phyloP scores from a whole-genome alignment of 1,139 yeast genomes.

The Candida sanyaensis region DNA sequence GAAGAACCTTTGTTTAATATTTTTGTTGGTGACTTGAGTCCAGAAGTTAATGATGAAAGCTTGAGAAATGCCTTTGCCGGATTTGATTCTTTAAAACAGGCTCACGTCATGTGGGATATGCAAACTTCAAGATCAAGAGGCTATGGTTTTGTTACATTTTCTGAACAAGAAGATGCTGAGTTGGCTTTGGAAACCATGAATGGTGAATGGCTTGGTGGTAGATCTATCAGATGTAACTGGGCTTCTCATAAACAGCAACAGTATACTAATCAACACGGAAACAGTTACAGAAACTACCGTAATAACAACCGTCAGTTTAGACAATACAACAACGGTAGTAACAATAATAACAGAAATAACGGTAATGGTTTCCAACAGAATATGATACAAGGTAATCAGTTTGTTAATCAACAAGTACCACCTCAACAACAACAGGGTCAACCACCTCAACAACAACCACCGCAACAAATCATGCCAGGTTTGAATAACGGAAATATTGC shows the following conservation, averaged over 20 bases:
- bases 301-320: conserved; percentile 15
- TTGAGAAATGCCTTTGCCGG: conserved; percentile 60
- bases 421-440: conserved; percentile 3
- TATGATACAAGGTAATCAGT: conserved; percentile 7
- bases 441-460: conserved; percentile 5
- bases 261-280: conserved; percentile 4
- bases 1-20: conserved; percentile 62
- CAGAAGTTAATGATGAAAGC: conserved; percentile 80
- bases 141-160: conserved; percentile 88
- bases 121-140: conserved; percentile 90
- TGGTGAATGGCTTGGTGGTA: conserved; percentile 70
- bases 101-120: conserved; percentile 98
- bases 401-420: not conserved
- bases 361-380: conserved; percentile 8
- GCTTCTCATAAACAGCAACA: conserved; percentile 67
- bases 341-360: conserved; percentile 3
- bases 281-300: conserved; percentile 14
- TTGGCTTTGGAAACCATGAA: conserved; percentile 73
- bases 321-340: conserved; percentile 8
- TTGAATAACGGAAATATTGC: conserved; percentile 3
- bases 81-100: conserved; percentile 69
- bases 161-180: conserved; percentile 68
- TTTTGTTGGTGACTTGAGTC: conserved; percentile 84
- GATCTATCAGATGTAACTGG: conserved; percentile 86
- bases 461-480: conserved; percentile 6